Evolutionary conservation across 164 flowering plant species (phyloP).

Genomic region (Berberis thunbergii): DNA sequence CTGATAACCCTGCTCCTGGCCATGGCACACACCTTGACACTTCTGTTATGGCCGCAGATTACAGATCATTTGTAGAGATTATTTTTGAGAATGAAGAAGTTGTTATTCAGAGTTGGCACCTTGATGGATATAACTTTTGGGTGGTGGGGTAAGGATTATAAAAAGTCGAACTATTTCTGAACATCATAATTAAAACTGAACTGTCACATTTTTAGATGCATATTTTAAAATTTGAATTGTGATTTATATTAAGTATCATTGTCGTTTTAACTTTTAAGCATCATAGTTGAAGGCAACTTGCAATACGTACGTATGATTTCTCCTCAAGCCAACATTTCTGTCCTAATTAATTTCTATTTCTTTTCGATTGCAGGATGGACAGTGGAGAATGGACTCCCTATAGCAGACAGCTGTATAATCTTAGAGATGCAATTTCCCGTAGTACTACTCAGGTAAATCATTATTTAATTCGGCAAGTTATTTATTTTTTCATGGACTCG

Average conservation of each 20-base stretch:
- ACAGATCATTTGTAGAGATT: slow-evolving; percentile 61
- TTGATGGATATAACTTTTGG: slow-evolving; percentile 71
- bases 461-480: neutral
- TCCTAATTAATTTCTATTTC: neutral
- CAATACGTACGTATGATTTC: neutral
- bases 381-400: slow-evolving; percentile 62
- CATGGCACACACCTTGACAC: slow-evolving; percentile 53
- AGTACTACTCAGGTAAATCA: slow-evolving; percentile 61
- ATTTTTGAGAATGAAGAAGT: slow-evolving; percentile 57
- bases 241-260: neutral
- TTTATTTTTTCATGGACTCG: neutral
- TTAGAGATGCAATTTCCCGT: slow-evolving; percentile 65
- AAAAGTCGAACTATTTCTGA: neutral
- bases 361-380: slow-evolving; percentile 56
- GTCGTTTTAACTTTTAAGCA: neutral
- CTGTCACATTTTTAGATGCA: neutral
- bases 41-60: slow-evolving; percentile 60
- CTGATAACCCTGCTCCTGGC: slow-evolving; percentile 45
- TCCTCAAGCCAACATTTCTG: neutral
- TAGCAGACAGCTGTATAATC: slow-evolving; percentile 61
- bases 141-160: slow-evolving; percentile 65
- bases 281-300: neutral
- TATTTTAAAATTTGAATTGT: neutral
- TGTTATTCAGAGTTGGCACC: slow-evolving; percentile 67
- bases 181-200: neutral